These are phyloP conservation scores for Podaxis sp. DNA, from an alignment of 768 basidiomycete genomes.

Conservation along the genomic window DNA sequence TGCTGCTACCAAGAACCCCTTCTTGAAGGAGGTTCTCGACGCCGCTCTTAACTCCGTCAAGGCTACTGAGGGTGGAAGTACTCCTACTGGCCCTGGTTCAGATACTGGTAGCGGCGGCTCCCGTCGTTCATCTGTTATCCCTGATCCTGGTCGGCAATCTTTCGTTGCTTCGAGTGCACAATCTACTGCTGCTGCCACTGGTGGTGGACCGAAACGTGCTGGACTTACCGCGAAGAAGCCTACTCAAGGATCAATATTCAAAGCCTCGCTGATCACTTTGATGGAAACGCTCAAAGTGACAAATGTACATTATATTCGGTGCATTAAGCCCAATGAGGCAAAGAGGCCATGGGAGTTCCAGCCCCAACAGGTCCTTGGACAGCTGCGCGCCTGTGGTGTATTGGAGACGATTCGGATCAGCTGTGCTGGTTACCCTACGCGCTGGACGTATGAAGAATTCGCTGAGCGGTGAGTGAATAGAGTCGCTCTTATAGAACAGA, in stretches of 20 bases:
- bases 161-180: conserved; percentile 54
- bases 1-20: conserved; percentile 83
- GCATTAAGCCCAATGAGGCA: conserved; percentile 97
- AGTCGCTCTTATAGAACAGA: background rate
- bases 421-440: conserved; percentile 97
- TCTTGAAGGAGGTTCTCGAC: conserved; percentile 94
- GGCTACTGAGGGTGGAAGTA: conserved; percentile 63
- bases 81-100: conserved; percentile 74
- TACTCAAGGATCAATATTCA: conserved; percentile 98
- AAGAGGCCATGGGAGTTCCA: conserved; percentile 98
- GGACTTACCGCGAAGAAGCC: conserved; percentile 83
- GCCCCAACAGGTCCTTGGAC: conserved; percentile 92
- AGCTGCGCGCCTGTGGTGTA: conserved; percentile 97
- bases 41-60: conserved; percentile 78
- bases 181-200: conserved; percentile 28
- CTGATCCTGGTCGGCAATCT: conserved; percentile 80
- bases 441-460: conserved; percentile 99
- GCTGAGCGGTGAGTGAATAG: conserved; percentile 76
- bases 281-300: conserved; percentile 98
- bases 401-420: conserved; percentile 98
- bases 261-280: conserved; percentile 85
- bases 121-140: conserved; percentile 81
- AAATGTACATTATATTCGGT: conserved; percentile 98
- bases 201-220: conserved; percentile 56
- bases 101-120: conserved; percentile 78